Evolutionary conservation across 148 eudicot species (phyloP).

Genomic region (Chenopodium album): DNA sequence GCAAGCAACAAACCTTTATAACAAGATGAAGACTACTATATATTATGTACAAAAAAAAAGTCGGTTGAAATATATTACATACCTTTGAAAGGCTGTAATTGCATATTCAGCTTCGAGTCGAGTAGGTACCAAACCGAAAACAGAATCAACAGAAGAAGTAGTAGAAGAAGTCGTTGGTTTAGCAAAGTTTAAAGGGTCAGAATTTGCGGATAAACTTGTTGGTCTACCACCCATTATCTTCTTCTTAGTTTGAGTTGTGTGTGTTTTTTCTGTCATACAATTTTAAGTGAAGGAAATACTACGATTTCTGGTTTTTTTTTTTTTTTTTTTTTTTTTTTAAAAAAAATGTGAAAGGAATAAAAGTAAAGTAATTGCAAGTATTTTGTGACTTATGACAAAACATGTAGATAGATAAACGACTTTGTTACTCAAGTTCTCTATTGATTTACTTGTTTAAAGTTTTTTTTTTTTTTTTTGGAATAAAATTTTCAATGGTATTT

Average conservation of each 20-base stretch:
- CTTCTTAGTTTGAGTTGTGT: neutral
- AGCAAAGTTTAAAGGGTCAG: neutral
- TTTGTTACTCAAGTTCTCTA: too few species aligned
- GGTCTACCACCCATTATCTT: slow-evolving; percentile 11
- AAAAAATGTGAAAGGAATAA: neutral
- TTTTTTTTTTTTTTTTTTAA: neutral
- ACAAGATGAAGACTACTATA: neutral
- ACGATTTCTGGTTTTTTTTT: too few species aligned
- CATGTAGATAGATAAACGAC: too few species aligned
- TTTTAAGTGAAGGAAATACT: neutral
- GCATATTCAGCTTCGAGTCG: slow-evolving; percentile 41
- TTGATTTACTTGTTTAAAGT: too few species aligned
- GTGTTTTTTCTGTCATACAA: neutral
- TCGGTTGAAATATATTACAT: neutral
- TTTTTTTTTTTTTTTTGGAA: too few species aligned
- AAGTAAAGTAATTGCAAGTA: too few species aligned
- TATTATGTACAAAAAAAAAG: neutral
- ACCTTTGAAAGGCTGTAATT: slow-evolving; percentile 45
- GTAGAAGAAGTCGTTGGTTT: neutral
- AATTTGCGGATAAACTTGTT: neutral
- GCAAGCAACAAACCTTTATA: neutral
- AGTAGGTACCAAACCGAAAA: slow-evolving; percentile 38
- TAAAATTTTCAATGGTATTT: too few species aligned
- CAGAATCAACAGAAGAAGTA: slow-evolving; percentile 19
- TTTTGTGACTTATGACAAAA: too few species aligned